Conservation (phyloP, 139 green algal species). For the Chlorella vulgaris region DNA sequence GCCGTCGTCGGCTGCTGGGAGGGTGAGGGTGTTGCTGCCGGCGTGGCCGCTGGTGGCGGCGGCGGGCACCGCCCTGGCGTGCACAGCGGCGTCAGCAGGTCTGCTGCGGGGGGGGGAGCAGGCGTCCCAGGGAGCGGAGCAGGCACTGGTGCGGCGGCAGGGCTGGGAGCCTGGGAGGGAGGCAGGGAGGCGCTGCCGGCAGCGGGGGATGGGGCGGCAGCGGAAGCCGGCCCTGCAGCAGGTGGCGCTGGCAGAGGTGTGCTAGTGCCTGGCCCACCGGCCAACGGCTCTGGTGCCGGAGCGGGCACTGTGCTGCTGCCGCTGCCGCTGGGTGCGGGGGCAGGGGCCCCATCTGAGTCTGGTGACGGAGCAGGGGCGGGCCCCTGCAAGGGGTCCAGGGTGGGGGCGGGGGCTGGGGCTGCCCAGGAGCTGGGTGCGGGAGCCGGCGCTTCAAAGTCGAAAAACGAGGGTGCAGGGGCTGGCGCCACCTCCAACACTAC, state of each 20-base stretch:
- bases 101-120: neutral
- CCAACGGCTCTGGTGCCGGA: neutral
- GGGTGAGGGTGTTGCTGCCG: neutral
- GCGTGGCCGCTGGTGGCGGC: no score
- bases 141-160: no score
- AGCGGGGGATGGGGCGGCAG: neutral
- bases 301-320: neutral
- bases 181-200: neutral
- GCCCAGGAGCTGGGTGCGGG: no score
- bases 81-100: neutral
- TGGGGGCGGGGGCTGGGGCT: neutral
- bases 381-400: neutral
- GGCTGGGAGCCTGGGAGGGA: neutral
- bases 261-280: neutral
- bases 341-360: neutral
- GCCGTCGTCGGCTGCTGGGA: neutral
- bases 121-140: no score
- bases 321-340: neutral
- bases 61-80: neutral
- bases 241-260: no score
- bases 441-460: neutral
- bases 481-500: neutral
- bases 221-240: no score
- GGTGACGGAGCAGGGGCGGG: neutral
- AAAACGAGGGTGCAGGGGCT: neutral